These are phyloP conservation scores for Alternaria conjuncta DNA, from an alignment of 2,329 filamentous ascomycete genomes.

Conservation along the genomic window DNA sequence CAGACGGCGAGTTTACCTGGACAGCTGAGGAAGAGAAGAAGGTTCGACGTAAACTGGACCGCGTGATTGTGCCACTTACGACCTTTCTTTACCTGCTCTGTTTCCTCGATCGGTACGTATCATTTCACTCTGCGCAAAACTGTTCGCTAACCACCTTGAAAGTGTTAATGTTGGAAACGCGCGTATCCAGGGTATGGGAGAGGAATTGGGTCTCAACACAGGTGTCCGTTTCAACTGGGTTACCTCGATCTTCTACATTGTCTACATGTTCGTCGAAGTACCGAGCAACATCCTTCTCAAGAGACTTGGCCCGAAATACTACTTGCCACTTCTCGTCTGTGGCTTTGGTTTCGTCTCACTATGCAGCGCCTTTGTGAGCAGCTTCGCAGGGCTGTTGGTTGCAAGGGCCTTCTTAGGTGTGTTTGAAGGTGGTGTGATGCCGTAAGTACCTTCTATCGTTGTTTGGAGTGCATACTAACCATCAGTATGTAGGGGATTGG, in stretches of 20 bases:
- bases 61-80: conserved; percentile 59
- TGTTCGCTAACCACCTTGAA: conserved; percentile 11
- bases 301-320: conserved; percentile 60
- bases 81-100: conserved; percentile 62
- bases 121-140: not conserved
- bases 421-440: conserved; percentile 65
- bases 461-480: conserved; percentile 4
- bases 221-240: conserved; percentile 64
- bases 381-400: conserved; percentile 56
- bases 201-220: conserved; percentile 55
- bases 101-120: conserved; percentile 52
- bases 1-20: conserved; percentile 52
- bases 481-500: conserved; percentile 51
- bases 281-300: conserved; percentile 64
- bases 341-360: conserved; percentile 64
- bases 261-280: conserved; percentile 63
- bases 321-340: conserved; percentile 60
- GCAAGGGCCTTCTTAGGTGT: conserved; percentile 60
- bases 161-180: conserved; percentile 61
- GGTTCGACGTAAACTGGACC: conserved; percentile 61
- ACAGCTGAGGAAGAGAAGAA: conserved; percentile 58
- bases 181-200: conserved; percentile 60
- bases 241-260: conserved; percentile 65
- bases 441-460: conserved; percentile 35
- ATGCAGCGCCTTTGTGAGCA: conserved; percentile 61